These are phyloP conservation scores for Saksenaea vasiformis DNA, from an alignment of 371 early-diverging fungal genomes.

Conservation along the genomic window DNA sequence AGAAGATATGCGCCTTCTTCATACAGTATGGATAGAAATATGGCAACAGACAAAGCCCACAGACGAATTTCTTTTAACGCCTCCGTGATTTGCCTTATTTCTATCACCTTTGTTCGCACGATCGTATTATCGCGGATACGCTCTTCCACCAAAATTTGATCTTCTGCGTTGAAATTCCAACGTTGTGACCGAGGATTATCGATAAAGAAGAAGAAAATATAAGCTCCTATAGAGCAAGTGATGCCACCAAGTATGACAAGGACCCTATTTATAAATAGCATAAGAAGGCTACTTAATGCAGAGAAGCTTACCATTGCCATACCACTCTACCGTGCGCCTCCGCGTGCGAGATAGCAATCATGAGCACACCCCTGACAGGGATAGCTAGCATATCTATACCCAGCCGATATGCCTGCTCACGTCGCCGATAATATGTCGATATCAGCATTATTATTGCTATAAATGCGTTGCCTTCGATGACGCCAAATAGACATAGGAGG, in stretches of 20 bases:
- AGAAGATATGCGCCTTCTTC: conserved; percentile 19
- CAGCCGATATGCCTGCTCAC: conserved; percentile 29
- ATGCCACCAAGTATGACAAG: conserved; percentile 22
- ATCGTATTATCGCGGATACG: conserved; percentile 23
- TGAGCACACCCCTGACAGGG: not conserved
- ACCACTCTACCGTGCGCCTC: conserved; percentile 38
- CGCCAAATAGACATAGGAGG: conserved; percentile 31
- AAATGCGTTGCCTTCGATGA: conserved; percentile 36
- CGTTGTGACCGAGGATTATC: conserved; percentile 24
- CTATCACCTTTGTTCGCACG: conserved; percentile 16
- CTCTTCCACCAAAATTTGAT: conserved; percentile 27
- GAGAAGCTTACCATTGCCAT: conserved; percentile 52
- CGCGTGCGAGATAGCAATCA: conserved; percentile 56
- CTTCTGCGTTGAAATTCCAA: conserved; percentile 18
- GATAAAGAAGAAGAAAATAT: conserved; percentile 23
- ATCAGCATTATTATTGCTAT: conserved; percentile 32
- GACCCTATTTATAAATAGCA: conserved; percentile 10
- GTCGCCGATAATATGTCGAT: conserved; percentile 34
- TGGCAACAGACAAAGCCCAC: conserved; percentile 19
- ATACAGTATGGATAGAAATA: conserved; percentile 16
- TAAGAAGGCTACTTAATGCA: not conserved
- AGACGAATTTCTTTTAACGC: conserved; percentile 23
- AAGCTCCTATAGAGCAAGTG: conserved; percentile 9
- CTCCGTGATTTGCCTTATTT: conserved; percentile 23
- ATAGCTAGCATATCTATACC: conserved; percentile 29